A percentile compares a stretch with the other conserved stretches of the same genome.
Conservation (phyloP, 345 rosid genomes). For the Euphorbia lathyris region DNA sequence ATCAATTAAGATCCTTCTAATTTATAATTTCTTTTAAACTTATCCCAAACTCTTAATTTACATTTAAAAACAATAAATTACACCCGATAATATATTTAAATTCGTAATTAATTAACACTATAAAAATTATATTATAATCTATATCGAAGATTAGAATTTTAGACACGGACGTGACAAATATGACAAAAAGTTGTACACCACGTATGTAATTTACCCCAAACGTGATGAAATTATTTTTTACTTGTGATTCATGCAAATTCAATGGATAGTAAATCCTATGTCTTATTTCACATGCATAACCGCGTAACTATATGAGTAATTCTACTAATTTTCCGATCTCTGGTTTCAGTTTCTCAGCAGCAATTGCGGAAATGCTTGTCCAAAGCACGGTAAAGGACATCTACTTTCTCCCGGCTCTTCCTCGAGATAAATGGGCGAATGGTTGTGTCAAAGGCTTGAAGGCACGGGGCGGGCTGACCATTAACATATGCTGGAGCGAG, state of each 20-base stretch:
- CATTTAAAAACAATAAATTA: no score
- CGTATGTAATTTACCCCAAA: no score
- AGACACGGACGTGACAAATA: no score
- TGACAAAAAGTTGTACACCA: no score
- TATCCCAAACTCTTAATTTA: no score
- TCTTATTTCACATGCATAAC: background rate
- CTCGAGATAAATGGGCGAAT: slow-evolving; percentile 66
- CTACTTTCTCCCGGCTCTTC: slow-evolving; percentile 82
- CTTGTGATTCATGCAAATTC: background rate
- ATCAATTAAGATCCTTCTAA: no score
- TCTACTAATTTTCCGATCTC: background rate
- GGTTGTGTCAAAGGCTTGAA: slow-evolving; percentile 72
- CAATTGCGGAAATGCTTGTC: slow-evolving; percentile 78
- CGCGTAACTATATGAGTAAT: background rate
- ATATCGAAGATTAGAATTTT: no score
- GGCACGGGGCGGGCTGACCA: slow-evolving; percentile 73
- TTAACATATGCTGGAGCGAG: slow-evolving; percentile 67
- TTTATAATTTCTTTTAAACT: no score
- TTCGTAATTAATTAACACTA: no score
- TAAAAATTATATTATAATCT: no score
- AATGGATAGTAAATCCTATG: background rate
- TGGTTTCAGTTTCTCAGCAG: slow-evolving; percentile 60
- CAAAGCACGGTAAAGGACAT: slow-evolving; percentile 74
- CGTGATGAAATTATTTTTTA: no score
- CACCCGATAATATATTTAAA: no score